Conservation (phyloP, 805 yeast species). For the Saccharomycopsis schoenii region DNA sequence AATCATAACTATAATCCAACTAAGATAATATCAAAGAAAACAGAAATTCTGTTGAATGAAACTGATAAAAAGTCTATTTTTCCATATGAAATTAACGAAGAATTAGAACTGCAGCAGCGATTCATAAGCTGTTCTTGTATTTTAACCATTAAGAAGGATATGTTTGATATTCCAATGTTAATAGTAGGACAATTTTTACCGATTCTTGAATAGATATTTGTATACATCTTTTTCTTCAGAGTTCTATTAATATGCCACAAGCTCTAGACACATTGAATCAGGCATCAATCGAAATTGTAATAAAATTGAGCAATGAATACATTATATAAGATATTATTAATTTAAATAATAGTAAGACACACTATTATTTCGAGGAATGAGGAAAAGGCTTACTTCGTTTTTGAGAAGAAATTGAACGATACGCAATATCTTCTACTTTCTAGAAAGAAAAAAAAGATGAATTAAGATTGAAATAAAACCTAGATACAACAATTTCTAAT, state of each 20-base stretch:
- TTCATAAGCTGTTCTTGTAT: slow-evolving; percentile 61
- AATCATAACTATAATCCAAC: slow-evolving; percentile 13
- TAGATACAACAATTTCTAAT: no score
- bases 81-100: slow-evolving; percentile 19
- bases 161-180: slow-evolving; percentile 76
- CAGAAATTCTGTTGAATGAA: slow-evolving; percentile 10
- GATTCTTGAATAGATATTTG: slow-evolving; percentile 29
- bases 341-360: no score
- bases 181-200: slow-evolving; percentile 77
- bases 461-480: no score
- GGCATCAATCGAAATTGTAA: no score
- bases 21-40: slow-evolving; percentile 3
- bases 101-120: slow-evolving; percentile 20
- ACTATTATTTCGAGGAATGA: no score
- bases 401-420: no score
- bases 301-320: no score
- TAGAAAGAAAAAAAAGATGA: no score
- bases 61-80: slow-evolving; percentile 24
- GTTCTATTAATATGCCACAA: neutral
- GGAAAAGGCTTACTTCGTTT: no score
- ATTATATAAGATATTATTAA: no score
- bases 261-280: no score
- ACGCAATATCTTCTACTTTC: no score
- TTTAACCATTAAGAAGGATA: slow-evolving; percentile 79
- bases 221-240: neutral